phyloP scores from a whole-genome alignment of 768 basidiomycete genomes.

The Pulveroboletus sp. region DNA sequence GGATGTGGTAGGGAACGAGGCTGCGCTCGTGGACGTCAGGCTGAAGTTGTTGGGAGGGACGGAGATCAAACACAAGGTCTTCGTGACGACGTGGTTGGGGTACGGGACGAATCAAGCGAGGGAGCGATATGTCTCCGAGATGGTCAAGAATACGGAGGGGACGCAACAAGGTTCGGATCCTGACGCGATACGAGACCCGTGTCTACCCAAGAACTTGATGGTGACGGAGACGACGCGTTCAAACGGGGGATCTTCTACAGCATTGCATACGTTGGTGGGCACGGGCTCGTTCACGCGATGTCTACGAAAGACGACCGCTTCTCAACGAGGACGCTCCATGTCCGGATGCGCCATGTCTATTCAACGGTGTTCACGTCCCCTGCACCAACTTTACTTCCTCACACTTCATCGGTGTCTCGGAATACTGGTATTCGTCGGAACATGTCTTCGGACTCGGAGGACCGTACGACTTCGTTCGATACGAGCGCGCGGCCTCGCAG shows the following conservation, averaged over 20 bases:
- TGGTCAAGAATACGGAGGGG: slow-evolving; percentile 54
- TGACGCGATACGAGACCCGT: slow-evolving; percentile 73
- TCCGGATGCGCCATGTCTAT: slow-evolving; percentile 79
- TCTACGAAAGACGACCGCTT: slow-evolving; percentile 65
- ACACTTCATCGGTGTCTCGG: slow-evolving; percentile 94
- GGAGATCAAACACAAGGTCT: slow-evolving; percentile 87
- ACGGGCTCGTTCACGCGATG: slow-evolving; percentile 91
- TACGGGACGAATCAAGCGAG: slow-evolving; percentile 98
- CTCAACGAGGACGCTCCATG: slow-evolving; percentile 85
- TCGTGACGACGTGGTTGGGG: slow-evolving; percentile 97
- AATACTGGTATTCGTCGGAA: slow-evolving; percentile 99
- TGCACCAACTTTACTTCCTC: slow-evolving; percentile 91
- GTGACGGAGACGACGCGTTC: slow-evolving; percentile 57
- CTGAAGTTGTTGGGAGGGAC: slow-evolving; percentile 78
- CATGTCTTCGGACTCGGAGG: slow-evolving; percentile 95
- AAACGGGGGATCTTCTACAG: slow-evolving; percentile 34
- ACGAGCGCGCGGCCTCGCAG: slow-evolving; percentile 84
- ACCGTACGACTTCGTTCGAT: slow-evolving; percentile 93
- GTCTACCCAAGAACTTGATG: slow-evolving; percentile 74
- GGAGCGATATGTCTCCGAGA: slow-evolving; percentile 80
- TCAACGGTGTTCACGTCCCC: slow-evolving; percentile 92
- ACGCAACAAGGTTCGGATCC: slow-evolving; percentile 14
- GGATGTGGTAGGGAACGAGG: slow-evolving; percentile 51
- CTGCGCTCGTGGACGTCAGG: slow-evolving; percentile 69
- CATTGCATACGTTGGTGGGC: slow-evolving; percentile 65